Evolutionary conservation across 1,284 basidiomycete genomes (phyloP), one percentile per base, ranked within the genome.

Genomic region (Agaricales sp.): DNA sequence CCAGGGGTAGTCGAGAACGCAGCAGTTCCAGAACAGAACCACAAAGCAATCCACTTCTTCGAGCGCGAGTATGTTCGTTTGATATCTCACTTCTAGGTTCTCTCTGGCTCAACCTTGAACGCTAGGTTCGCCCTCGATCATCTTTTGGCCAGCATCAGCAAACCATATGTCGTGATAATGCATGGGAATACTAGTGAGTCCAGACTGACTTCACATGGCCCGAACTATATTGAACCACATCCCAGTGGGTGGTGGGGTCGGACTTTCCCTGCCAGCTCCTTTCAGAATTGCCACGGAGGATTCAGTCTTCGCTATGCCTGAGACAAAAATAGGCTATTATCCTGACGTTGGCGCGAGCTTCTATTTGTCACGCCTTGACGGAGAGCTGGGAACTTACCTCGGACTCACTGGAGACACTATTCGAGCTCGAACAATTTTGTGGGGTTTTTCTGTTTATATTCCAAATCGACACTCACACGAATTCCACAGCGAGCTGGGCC

Each of bases 291-390:
- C 94, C 2, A 98, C 96, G 2, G 92, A 97, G 65, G 87, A 87
- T 43, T 97, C 95, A 0, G 54, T 77, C 1, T 90, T 94, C 62
- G 88, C 93, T n/a, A 99, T 99, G 95, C 96, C 96, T 26, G 93
- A 97, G 68, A 90, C 90, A 19, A 92, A 89, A 62, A 94, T 95
- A 55, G 92, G 89, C 38, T 88, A 86, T 58, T 83, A 74, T 58
- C 92, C 92, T 23, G 92, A 95, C 65, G 95, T 99, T 46, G 96
- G 96, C 30, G 88, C 87, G 39, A 93, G 81, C 57, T 88, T 86
- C 68, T 93, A 92, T 68, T 73, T 99, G 48, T 83, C 92, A 22
- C 79, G 86, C 56, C 69, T 99, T 50, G 96, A 99, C 62, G 96
- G 96, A 13, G 75, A 89, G 56, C 64, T 98, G 49, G 96, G 96